Base-by-base conservation (phyloP, 345 rosid species). In the Aquilaria sinensis region DNA sequence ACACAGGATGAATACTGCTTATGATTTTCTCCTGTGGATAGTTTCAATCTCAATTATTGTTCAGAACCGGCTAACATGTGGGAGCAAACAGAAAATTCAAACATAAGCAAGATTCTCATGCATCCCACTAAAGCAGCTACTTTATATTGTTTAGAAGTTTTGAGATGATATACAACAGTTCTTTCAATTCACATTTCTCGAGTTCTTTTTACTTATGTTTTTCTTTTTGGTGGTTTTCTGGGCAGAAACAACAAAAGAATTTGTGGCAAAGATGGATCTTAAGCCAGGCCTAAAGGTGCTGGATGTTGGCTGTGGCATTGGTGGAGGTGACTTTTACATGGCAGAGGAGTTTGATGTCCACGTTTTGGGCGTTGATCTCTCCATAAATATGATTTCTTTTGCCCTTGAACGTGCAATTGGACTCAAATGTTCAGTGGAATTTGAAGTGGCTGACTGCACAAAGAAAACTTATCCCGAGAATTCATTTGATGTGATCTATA, bases 271-370 rank as follows among this genome's bases (percentile, higher is more conserved):
- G 80, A 81, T 95, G 72, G 88, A 89, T 65, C 94, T 95, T 50
- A 89, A 79, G 70, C 91, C 96, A 7, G 93, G 97, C 49, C 96
- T 88, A 79, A 95, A 88, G 77, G 96, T 95, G 63, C 81, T 95
- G 10, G 99, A 95, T 72, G 97, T 91, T 73, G 99, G 99, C 58
- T 91, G 99, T 34, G 99, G 99, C 66, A 95, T 91, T 6, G 99
- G 99, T 10, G 99, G 99, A 76, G 97, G 99, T 33, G 96, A 89
- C 79, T 95, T 95, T 76, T 95, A 89, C 88, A 95, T 91, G 96
- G 97, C 99, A 59, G 85, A 91, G 75, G 76, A 80, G 51, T 95
- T 82, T 62, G 93, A 84, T 46, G 96, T 87, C 30, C 80, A 89
- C 72, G 97, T 91, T 77, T 76, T 89, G 29, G 99, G 97, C 70